Percentiles rank a stretch among this genome's conserved stretches.
Evolutionary conservation across 2,329 filamentous ascomycete species (phyloP).

Genomic region (Cercospora zeae-maydis): DNA sequence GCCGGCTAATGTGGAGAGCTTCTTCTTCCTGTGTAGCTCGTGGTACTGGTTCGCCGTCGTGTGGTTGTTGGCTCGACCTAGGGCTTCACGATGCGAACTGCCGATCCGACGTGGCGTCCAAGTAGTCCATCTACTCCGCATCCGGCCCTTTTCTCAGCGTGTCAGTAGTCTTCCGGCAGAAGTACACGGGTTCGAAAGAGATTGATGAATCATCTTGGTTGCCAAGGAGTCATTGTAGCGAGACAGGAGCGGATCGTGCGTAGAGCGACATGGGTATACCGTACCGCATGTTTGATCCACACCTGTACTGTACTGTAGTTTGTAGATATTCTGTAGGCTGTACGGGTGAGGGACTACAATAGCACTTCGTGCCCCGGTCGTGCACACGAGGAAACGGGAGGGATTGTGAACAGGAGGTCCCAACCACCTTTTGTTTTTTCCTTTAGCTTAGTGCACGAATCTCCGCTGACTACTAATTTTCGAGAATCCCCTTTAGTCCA

Average conservation of each 20-base stretch:
- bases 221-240: background rate
- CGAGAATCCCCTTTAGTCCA: too few relatives aligned
- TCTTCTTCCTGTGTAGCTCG: too few relatives aligned
- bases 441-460: too few relatives aligned
- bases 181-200: background rate
- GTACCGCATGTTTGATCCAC: background rate
- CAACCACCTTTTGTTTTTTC: too few relatives aligned
- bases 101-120: background rate
- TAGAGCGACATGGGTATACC: background rate
- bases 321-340: too few relatives aligned
- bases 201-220: background rate
- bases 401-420: too few relatives aligned
- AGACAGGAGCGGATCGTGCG: background rate
- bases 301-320: too few relatives aligned
- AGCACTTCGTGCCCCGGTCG: background rate
- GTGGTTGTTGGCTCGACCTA: background rate
- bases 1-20: constrained; percentile 1
- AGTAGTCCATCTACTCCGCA: background rate
- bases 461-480: too few relatives aligned
- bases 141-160: too few relatives aligned
- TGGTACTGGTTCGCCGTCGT: too few relatives aligned
- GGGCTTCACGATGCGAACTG: background rate
- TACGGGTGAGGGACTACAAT: background rate
- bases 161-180: background rate
- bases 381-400: background rate